A percentile compares a stretch with the other conserved stretches of the same genome.
Evolutionary conservation across 768 basidiomycete species (phyloP).

Genomic region (Naematelia encephala): DNA sequence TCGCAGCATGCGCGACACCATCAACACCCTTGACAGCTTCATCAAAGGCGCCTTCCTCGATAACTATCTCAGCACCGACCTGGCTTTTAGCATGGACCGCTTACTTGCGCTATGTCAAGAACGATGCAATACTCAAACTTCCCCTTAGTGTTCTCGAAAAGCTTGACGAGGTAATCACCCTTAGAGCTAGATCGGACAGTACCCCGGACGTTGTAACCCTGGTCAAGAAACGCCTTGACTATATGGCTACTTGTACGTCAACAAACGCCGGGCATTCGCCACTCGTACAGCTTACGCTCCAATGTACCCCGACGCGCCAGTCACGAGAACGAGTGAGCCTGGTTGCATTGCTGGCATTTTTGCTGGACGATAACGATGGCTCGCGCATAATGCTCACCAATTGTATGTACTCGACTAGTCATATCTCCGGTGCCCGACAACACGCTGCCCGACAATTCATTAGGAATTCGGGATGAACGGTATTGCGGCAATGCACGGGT

Average conservation of each 20-base stretch:
- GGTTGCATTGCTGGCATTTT: slow-evolving; percentile 9
- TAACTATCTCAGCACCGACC: slow-evolving; percentile 43
- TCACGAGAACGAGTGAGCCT: slow-evolving; percentile 23
- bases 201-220: slow-evolving; percentile 17
- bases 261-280: slow-evolving; percentile 54
- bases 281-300: slow-evolving; percentile 16
- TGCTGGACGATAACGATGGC: no score
- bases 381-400: no score
- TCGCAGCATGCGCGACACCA: slow-evolving; percentile 54
- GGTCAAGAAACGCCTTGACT: neutral
- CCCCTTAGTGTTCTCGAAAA: slow-evolving; percentile 57
- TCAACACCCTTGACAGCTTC: slow-evolving; percentile 70
- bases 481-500: no score
- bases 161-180: slow-evolving; percentile 57
- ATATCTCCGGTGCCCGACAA: no score
- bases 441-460: no score
- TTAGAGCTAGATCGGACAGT: slow-evolving; percentile 64
- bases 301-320: slow-evolving; percentile 30
- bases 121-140: slow-evolving; percentile 67
- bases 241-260: neutral
- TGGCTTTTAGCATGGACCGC: slow-evolving; percentile 9
- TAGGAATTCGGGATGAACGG: no score
- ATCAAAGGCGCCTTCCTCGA: slow-evolving; percentile 62
- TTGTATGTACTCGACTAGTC: no score
- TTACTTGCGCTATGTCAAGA: slow-evolving; percentile 62